Evolutionary conservation across 1,284 basidiomycete genomes (phyloP).

Genomic region (Rhodotorula sp.): DNA sequence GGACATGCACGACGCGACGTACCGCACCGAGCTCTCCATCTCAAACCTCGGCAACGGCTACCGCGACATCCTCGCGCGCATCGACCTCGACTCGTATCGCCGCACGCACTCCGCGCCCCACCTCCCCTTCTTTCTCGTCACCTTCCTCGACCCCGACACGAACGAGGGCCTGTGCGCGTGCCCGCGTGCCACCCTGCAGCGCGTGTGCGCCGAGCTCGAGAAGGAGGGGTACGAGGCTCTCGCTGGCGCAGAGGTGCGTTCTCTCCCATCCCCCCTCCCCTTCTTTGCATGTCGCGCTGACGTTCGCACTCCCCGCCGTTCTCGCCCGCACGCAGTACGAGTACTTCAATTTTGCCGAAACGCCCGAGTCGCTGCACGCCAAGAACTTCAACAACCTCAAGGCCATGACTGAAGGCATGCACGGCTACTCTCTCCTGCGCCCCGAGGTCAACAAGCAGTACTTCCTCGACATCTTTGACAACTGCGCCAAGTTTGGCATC

Average conservation of each 20-base stretch:
- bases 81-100: conserved; percentile 54
- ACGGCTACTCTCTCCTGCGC: conserved; percentile 44
- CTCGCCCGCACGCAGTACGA: conserved; percentile 66
- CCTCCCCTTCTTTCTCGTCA: conserved; percentile 86
- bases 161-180: conserved; percentile 72
- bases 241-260: conserved; percentile 58
- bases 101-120: conserved; percentile 53
- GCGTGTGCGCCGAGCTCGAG: conserved; percentile 56
- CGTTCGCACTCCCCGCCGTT: no score
- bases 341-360: conserved; percentile 83
- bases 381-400: conserved; percentile 76
- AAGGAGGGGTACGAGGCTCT: conserved; percentile 49
- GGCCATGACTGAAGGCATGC: conserved; percentile 80
- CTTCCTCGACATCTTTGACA: conserved; percentile 84
- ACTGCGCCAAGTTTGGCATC: conserved; percentile 70
- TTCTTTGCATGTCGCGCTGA: no score
- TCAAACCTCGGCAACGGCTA: conserved; percentile 91
- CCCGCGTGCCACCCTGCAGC: conserved; percentile 76
- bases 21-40: conserved; percentile 79
- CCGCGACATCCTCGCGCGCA: conserved; percentile 67
- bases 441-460: conserved; percentile 73
- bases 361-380: conserved; percentile 61
- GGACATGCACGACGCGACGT: conserved; percentile 64
- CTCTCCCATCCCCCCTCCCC: conserved; percentile 49
- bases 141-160: conserved; percentile 82